Evolutionary conservation across 2,329 filamentous ascomycete genomes (phyloP).

Genomic region (Rhynchosporium agropyri): DNA sequence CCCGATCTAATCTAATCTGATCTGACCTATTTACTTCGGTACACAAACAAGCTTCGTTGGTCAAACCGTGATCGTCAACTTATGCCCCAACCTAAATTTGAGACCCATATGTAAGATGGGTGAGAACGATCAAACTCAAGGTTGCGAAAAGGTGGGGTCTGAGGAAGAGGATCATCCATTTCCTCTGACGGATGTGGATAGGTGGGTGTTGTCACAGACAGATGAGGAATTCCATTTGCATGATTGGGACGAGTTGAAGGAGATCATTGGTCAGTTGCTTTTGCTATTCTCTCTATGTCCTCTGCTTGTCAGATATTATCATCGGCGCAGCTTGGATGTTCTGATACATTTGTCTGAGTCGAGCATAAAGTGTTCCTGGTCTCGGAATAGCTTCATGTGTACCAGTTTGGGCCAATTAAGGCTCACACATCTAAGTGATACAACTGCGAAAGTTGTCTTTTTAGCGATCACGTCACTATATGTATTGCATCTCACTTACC

Average conservation of each 20-base stretch:
- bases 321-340: not conserved
- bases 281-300: not conserved
- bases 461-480: not conserved
- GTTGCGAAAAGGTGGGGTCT: not conserved
- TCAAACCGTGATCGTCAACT: not conserved
- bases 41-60: not conserved
- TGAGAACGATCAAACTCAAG: not conserved
- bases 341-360: not conserved
- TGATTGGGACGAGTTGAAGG: conserved; percentile 72
- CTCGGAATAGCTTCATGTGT: not conserved
- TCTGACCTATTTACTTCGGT: conserved; percentile 7
- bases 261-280: conserved; percentile 61
- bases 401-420: not conserved
- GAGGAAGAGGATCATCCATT: conserved; percentile 49
- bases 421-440: conserved; percentile 4
- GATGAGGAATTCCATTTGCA: conserved; percentile 73
- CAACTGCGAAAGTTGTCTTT: not conserved
- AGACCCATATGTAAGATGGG: conserved; percentile 17
- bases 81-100: not conserved
- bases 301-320: not conserved
- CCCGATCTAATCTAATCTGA: conserved; percentile 24
- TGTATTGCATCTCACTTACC: not conserved
- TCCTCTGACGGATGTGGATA: conserved; percentile 61
- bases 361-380: not conserved
- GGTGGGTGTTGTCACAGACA: conserved; percentile 59